Conservation (phyloP, 2,329 filamentous ascomycete genomes). For the Aspergillus cejpii region DNA sequence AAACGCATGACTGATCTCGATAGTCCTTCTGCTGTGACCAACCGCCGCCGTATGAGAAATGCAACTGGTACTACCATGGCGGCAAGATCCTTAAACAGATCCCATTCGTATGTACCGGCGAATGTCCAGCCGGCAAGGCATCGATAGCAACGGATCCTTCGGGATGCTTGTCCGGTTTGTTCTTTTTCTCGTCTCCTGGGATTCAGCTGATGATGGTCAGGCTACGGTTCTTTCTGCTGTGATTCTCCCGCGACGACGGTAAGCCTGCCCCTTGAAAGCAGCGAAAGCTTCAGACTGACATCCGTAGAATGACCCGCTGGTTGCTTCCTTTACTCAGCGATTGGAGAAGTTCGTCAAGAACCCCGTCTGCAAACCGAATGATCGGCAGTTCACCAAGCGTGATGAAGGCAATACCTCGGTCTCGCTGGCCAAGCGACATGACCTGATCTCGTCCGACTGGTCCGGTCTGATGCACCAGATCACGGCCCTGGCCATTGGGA, state of each 20-base stretch:
- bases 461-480: neutral
- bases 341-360: neutral
- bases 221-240: constrained; percentile 1
- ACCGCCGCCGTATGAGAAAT: neutral
- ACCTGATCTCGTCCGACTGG: neutral
- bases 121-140: constrained; percentile 1
- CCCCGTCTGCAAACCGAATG: neutral
- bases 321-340: neutral
- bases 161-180: neutral
- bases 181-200: neutral
- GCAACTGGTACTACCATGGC: constrained; percentile 1
- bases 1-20: neutral
- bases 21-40: neutral
- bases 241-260: neutral
- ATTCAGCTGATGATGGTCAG: neutral
- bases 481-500: neutral
- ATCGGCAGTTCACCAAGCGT: neutral
- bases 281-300: neutral
- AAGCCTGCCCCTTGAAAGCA: neutral
- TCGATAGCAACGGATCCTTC: constrained; percentile 1
- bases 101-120: neutral
- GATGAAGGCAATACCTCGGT: neutral
- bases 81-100: neutral
- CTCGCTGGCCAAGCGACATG: neutral
- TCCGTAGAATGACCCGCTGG: neutral